Evolutionary conservation across 345 rosid species (phyloP), one percentile per base, ranked within the genome.

Genomic region (Erucastrum elatum): DNA sequence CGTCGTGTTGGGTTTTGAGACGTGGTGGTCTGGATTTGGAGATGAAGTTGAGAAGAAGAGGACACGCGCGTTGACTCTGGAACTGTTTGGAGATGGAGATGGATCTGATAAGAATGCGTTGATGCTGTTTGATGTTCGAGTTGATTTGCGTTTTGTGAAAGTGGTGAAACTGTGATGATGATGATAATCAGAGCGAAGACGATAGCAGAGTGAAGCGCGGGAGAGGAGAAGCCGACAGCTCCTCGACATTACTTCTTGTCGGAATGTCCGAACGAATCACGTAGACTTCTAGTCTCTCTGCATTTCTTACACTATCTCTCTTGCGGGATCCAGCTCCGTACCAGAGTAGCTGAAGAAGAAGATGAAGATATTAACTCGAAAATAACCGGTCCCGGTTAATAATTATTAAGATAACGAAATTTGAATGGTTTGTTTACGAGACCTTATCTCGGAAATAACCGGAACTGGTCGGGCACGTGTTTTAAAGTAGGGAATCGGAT

Each of bases 41-140:
- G 84, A 33, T 25, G 89, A 68, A 13, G 87, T 30, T 31, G 90
- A 78, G 64, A 33, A 87, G 86, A 87, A 85, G 30, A 71, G 64
- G 10, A 84, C 35, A 4, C 85, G 83, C 7, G 80, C 79, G 72
- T 83, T 81, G 49, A 79, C 61, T 29, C 68, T 70, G 27, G 83
- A 71, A 44, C 44, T 12, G 16, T 16, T 59, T 13, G 78, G 84
- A 59, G 80, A 41, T 15, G 79, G 51, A 7, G 83, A 79, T 53
- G 76, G 76, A 62, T 69, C 72, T 2, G 81, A 80, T 33, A 82
- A 81, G 59, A 80, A 85, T 51, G 82, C 77, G 35, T 77, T 68
- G 74, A 83, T 39, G 26, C n/a, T 72, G 53, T 8, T 16, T 34
- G 41, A 62, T 39, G 8, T 34, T 1, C 61, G 75, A 51, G 21